Evolutionary conservation across 1,284 basidiomycete species (phyloP), one percentile per base, ranked within the genome.

Genomic region (Sporisorium sorghi): DNA sequence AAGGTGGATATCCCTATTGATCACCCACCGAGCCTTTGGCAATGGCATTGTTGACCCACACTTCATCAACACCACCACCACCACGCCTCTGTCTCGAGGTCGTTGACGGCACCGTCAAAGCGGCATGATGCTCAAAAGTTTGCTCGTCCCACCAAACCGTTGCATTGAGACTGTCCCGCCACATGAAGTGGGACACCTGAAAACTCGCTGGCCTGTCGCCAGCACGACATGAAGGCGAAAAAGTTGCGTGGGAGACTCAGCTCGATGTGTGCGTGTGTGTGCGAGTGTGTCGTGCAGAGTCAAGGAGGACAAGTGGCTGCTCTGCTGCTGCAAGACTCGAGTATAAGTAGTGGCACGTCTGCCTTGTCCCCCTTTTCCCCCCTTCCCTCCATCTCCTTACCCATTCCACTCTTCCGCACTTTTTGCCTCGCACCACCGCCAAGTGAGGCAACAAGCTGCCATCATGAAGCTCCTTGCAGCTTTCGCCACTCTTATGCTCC

Each of bases 391-490:
- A 23, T 23, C 47, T 19, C 23, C 35, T 11, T 7, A 11, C n/a
- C 24, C 35, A 8, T n/a, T 14, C 12, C 15, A 39, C 35, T 26
- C 35, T 2, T 51, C 28, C 1, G 5, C 35, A 28, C 23, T 17
- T 19, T 17, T 11, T 48, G 10, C 21, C n/a, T n/a, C n/a, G 23
- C 24, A 28, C 10, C 35, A 21, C 26, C 9, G n/a, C 19, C 12
- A n/a, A 17, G 5, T 33, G 30, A 42, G 37, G 17, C 5, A 12
- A 19, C 10, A 10, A n/a, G 21, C 24, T 24, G 30, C 40, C 28
- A 37, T 15, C 35, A 70, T 70, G 67, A 37, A 51, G 35, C 43
- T 64, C 7, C 24, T 70, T 15, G 8, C 53, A 17, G 5, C 57
- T 26, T 60, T 70, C n/a, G 35, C 11, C 2, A 15, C 35, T 0